Conservation (phyloP, 163 green algal species). For the Prototheca cutis region DNA sequence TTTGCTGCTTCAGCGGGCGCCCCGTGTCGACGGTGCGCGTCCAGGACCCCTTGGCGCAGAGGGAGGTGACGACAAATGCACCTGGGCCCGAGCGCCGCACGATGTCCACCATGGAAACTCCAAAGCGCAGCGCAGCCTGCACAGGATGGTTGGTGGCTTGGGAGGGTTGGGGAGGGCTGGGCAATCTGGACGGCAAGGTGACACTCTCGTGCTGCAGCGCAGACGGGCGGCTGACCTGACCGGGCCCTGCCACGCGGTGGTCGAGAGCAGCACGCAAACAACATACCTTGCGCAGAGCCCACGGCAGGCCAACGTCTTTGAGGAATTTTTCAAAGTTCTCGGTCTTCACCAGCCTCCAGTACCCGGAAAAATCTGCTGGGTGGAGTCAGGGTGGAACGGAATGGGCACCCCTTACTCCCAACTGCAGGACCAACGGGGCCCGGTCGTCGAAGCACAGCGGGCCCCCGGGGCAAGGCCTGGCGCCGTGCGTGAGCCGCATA, state of each 20-base stretch:
- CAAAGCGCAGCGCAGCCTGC: conserved; percentile 25
- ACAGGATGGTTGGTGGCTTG: too few relatives aligned
- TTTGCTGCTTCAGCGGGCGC: conserved; percentile 8
- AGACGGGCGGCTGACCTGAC: too few relatives aligned
- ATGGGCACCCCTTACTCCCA: too few relatives aligned
- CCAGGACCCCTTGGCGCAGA: conserved; percentile 33
- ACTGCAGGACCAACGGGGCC: too few relatives aligned
- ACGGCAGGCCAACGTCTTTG: conserved; percentile 21
- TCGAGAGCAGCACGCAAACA: too few relatives aligned
- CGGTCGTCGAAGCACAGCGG: too few relatives aligned
- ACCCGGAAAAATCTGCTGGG: conserved; percentile 26
- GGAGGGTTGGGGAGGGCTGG: too few relatives aligned
- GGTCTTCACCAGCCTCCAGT: conserved; percentile 19
- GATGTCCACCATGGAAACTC: conserved; percentile 13
- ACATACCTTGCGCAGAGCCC: conserved; percentile 19
- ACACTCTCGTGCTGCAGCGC: too few relatives aligned
- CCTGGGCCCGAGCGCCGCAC: conserved; percentile 4
- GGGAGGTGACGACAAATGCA: conserved; percentile 21
- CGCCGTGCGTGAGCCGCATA: too few relatives aligned
- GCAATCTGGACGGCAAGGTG: too few relatives aligned
- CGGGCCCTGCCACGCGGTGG: too few relatives aligned
- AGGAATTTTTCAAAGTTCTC: conserved; percentile 29
- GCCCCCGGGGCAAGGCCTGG: too few relatives aligned
- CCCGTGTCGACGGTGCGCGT: conserved; percentile 15
- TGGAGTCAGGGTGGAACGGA: background rate